Evolutionary conservation across 768 basidiomycete genomes (phyloP).

Genomic region (Rhizopogon vesiculosus): DNA sequence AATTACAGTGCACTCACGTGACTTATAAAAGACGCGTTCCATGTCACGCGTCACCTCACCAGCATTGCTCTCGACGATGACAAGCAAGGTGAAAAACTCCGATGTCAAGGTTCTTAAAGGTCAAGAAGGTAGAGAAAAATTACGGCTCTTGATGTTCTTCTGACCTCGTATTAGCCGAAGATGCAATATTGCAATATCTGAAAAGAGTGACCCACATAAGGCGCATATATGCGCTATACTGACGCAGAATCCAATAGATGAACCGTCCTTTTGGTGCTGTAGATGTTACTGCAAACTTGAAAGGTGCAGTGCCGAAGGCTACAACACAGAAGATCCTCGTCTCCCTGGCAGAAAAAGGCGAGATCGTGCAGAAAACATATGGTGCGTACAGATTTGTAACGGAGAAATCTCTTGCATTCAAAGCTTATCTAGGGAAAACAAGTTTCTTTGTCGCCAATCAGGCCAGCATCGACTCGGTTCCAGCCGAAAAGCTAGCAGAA

Average conservation of each 20-base stretch:
- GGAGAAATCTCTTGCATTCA: conserved; percentile 1
- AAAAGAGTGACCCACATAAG: conserved; percentile 45
- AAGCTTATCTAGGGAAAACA: conserved; percentile 57
- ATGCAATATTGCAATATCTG: conserved; percentile 73
- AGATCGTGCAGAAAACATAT: conserved; percentile 78
- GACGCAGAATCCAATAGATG: conserved; percentile 46
- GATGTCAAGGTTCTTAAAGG: conserved; percentile 68
- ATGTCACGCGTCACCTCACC: neutral
- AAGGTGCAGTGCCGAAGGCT: conserved; percentile 83
- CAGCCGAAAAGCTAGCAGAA: conserved; percentile 51
- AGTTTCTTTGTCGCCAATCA: conserved; percentile 88
- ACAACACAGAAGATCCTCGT: conserved; percentile 80
- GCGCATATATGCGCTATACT: conserved; percentile 7
- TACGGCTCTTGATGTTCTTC: neutral
- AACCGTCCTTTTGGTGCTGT: conserved; percentile 94
- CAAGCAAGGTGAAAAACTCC: conserved; percentile 46
- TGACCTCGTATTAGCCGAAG: conserved; percentile 49
- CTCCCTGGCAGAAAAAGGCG: conserved; percentile 80
- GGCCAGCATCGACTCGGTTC: conserved; percentile 60
- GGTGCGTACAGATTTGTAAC: conserved; percentile 39
- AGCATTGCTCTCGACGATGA: conserved; percentile 12
- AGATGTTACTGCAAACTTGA: conserved; percentile 87
- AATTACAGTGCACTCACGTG: neutral
- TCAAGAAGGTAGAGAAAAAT: conserved; percentile 49
- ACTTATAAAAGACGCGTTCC: neutral